Evolutionary conservation across 371 early-diverging fungal species (phyloP).

Genomic region (Mortierella sp.): DNA sequence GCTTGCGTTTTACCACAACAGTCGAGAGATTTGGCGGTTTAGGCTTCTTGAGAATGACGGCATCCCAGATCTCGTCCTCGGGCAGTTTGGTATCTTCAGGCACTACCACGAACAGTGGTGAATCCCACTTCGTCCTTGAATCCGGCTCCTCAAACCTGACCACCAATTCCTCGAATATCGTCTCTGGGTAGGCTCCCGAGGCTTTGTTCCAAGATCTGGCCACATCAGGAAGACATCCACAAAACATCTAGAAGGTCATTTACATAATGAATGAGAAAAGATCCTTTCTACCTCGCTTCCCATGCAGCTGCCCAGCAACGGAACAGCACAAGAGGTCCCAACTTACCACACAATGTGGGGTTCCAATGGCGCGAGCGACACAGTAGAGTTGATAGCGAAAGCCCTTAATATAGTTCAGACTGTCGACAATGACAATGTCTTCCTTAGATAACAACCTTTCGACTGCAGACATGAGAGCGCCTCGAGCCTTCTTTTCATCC

Average conservation of each 20-base stretch:
- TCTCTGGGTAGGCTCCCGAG: conserved; percentile 52
- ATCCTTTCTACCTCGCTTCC: not conserved
- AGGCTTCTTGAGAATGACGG: conserved; percentile 79
- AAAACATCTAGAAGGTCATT: conserved; percentile 65
- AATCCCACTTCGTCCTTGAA: conserved; percentile 92
- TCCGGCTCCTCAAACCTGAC: conserved; percentile 97
- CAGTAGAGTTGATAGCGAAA: conserved; percentile 97
- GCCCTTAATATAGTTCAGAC: conserved; percentile 97
- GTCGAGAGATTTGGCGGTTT: conserved; percentile 89
- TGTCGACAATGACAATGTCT: conserved; percentile 91
- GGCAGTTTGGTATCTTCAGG: conserved; percentile 76
- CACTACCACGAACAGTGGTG: conserved; percentile 90
- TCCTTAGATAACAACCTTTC: conserved; percentile 86
- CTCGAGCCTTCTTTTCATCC: conserved; percentile 95
- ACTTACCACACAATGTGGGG: conserved; percentile 88
- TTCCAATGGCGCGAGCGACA: conserved; percentile 86
- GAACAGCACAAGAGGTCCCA: too few relatives aligned
- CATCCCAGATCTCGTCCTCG: conserved; percentile 78
- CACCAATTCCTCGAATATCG: conserved; percentile 85
- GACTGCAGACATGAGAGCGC: conserved; percentile 88
- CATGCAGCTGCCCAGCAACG: not conserved
- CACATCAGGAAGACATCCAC: conserved; percentile 72
- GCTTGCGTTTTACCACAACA: conserved; percentile 69
- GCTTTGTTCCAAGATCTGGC: conserved; percentile 77
- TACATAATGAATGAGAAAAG: not conserved